A percentile compares a stretch with the other conserved stretches of the same genome.
Evolutionary conservation across 495 filamentous ascomycete species (phyloP).

Genomic region (Trichoderma reesei): DNA sequence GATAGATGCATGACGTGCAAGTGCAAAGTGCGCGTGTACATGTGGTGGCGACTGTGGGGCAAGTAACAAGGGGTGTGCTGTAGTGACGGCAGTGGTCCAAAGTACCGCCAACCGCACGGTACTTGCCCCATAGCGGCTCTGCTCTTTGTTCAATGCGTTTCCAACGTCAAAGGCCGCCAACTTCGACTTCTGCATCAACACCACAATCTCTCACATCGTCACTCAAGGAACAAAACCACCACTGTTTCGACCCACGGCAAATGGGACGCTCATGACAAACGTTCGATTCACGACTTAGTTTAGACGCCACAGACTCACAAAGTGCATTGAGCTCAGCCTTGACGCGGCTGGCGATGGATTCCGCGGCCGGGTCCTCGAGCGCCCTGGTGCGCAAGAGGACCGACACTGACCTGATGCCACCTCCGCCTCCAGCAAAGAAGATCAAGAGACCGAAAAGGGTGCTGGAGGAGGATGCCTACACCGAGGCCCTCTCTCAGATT

Average conservation of each 20-base stretch:
- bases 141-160: background rate
- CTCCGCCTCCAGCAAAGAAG: constrained; percentile 77
- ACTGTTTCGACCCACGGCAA: no score
- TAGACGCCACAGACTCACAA: no score
- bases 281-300: no score
- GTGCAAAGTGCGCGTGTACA: background rate
- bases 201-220: background rate
- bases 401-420: constrained; percentile 76
- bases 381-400: constrained; percentile 55
- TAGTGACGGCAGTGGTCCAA: background rate
- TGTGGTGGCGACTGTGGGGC: background rate
- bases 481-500: constrained; percentile 81
- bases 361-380: constrained; percentile 16
- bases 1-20: background rate
- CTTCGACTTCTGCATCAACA: background rate
- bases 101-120: background rate
- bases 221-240: no score
- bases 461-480: constrained; percentile 91
- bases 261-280: no score
- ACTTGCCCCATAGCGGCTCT: background rate
- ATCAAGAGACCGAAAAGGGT: constrained; percentile 88
- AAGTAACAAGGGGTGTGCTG: background rate
- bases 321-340: background rate
- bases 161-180: no score
- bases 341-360: constrained; percentile 22